Base-by-base conservation (phyloP, 345 rosid genomes). In the Eucalyptus pauciflora region DNA sequence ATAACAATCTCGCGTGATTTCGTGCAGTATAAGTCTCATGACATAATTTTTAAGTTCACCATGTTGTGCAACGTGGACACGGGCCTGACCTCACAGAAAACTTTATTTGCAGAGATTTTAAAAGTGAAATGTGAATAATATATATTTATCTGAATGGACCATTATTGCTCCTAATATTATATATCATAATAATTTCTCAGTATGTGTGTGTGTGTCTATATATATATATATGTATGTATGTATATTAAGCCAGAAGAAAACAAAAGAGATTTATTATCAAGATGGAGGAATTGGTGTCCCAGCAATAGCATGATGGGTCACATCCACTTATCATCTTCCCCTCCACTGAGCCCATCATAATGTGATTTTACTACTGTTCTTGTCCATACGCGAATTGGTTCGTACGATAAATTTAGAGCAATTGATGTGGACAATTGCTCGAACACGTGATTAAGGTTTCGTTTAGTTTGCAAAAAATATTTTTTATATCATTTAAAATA, bases 151-250 rank as follows among this genome's bases (percentile, higher is more conserved):
- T 18, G 6, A 22, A 76, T 41, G 29, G 83, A 20, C 48, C 8
- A 14, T 41, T 22, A 45, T 76, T 37, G 27, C 46, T 76, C 83
- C 83, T 41, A 76, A 76, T 25, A 10, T 37, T 37, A 29, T 56
- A 22, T 16, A 33, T 16, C 12, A 33, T 18, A 69, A 17, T 33
- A 69, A 69, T 69, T 33, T 69, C 37, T 69, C 24, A 69, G 80
- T 8, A 16, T 69, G 0, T 64, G 6, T 27, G 3, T 12, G 14
- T 29, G 14, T 6, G 7, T 4, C 2, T 16, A 13, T 12, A 64
- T 29, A n/a, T 6, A 13, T 2, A 8, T 31, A 11, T 4, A 56
- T 24, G 5, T 8, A 33, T 17, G 14, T n/a, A 14, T 69, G 79
- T 4, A 33, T 5, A 33, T 69, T 69, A 69, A 69, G 24, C 80